Evolutionary conservation across 805 yeast species (phyloP), one percentile per base, ranked within the genome.

Genomic region (Suhomyces pyralidae): DNA sequence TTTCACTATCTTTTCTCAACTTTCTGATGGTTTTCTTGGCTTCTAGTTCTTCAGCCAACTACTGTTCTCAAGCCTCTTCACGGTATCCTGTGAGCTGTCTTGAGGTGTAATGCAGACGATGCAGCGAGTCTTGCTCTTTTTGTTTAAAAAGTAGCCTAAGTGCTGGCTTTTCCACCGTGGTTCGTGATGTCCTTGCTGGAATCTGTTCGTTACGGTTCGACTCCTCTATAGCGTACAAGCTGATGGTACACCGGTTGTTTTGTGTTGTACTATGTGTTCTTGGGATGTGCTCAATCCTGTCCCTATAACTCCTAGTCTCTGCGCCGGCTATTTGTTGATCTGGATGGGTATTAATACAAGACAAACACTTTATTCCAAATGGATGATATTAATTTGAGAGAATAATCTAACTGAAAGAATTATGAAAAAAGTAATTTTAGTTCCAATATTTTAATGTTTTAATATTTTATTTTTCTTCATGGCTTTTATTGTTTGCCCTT

Each of bases 331-430:
- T 38, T 38, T 19, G 42, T 38, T 38, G 42, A 38, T 38, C 42
- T 38, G 42, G 42, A 17, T 38, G 49, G 49, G 49, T 46, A 46
- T 46, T 46, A 46, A 46, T 46, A 46, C 25, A 36, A 45, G 24
- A 44, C 34, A 44, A 25, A 20, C 28, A 26, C 14, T n/a, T 25
- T 22, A 15, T 36, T 46, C 43, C 34, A 28, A 28, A 46, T 30
- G 49, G 49, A 46, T 46, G 49, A 46, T 46, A 28, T 34, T 34
- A 46, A 36, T 46, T 34, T 24, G 49, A 46, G 24, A 46, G 49
- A 46, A 46, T 46, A 46, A 46, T 34, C 43, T 46, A 46, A 46
- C 49, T 34, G 49, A 46, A 36, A 46, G 49, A 46, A 46, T 46
- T 36, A 46, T 46, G 49, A 46, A 46, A 46, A 45, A 46, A 46